phyloP scores from a whole-genome alignment of 495 filamentous ascomycete genomes.

The Daldinia decipiens region DNA sequence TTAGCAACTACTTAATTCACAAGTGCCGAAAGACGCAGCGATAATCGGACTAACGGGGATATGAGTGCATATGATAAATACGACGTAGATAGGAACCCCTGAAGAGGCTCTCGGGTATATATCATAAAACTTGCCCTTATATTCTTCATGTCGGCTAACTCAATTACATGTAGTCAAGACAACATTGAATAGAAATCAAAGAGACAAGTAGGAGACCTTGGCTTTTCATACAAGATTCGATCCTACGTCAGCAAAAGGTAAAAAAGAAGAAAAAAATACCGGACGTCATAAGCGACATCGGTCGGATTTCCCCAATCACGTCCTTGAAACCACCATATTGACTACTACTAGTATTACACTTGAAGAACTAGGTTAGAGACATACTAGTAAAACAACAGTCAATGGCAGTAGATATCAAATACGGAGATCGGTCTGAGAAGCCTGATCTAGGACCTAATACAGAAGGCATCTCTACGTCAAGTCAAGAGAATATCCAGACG shows the following conservation, averaged over 20 bases:
- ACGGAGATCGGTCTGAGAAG: constrained; percentile 26
- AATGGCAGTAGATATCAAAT: constrained; percentile 14
- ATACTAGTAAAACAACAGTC: background rate
- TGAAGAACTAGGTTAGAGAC: background rate
- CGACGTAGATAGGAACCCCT: background rate
- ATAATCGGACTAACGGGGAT: constrained; percentile 12
- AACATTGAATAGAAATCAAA: background rate
- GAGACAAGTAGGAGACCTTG: background rate
- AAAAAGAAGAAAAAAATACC: background rate
- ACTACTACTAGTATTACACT: background rate
- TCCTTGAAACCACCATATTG: background rate
- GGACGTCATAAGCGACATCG: constrained; percentile 15
- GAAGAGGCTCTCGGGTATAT: background rate
- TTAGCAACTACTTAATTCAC: background rate
- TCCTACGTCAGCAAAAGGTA: constrained; percentile 4
- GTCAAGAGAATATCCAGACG: constrained; percentile 11
- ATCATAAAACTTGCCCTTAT: background rate
- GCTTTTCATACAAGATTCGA: background rate
- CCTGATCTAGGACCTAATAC: constrained; percentile 2
- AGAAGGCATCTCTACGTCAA: constrained; percentile 11
- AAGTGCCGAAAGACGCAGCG: constrained; percentile 29
- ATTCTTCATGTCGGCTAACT: background rate
- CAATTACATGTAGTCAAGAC: background rate
- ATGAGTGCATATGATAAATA: background rate
- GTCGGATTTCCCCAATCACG: constrained; percentile 37